These are phyloP conservation scores for Striga asiatica DNA, from an alignment of 257 asterid genomes.

Conservation along the genomic window DNA sequence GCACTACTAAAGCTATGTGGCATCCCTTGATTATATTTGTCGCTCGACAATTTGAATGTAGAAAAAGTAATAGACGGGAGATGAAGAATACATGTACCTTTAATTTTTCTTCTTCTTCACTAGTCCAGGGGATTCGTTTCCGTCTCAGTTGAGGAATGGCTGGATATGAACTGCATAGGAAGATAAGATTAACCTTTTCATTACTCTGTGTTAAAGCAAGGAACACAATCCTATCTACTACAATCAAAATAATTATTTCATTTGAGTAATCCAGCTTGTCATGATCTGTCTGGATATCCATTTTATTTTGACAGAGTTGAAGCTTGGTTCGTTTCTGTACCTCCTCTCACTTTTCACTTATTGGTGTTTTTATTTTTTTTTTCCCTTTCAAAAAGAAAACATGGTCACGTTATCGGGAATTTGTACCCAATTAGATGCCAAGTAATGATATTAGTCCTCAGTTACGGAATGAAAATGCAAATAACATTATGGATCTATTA, in stretches of 20 bases:
- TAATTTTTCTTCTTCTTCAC: constrained; percentile 42
- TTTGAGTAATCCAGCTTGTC: neutral
- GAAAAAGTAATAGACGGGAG: neutral
- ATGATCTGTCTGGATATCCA: neutral
- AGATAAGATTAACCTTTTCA: neutral
- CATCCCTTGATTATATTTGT: neutral
- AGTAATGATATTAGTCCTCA: neutral
- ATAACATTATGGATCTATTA: constrained; percentile 9
- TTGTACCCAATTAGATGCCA: neutral
- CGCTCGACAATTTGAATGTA: neutral
- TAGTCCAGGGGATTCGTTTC: constrained; percentile 39
- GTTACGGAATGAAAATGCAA: neutral
- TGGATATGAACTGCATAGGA: constrained; percentile 31
- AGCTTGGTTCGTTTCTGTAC: neutral
- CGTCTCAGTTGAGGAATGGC: constrained; percentile 31
- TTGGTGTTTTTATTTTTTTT: neutral
- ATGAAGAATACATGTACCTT: constrained; percentile 26
- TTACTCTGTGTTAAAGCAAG: neutral
- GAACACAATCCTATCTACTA: constrained; percentile 2
- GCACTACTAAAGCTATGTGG: neutral
- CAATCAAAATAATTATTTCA: neutral
- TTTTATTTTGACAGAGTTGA: neutral
- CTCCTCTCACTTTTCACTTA: neutral
- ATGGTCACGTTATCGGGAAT: neutral
- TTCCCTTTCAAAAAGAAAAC: neutral